These are phyloP conservation scores for Pythium volutum DNA, from an alignment of 352 stramenopile genomes.

Conservation along the genomic window DNA sequence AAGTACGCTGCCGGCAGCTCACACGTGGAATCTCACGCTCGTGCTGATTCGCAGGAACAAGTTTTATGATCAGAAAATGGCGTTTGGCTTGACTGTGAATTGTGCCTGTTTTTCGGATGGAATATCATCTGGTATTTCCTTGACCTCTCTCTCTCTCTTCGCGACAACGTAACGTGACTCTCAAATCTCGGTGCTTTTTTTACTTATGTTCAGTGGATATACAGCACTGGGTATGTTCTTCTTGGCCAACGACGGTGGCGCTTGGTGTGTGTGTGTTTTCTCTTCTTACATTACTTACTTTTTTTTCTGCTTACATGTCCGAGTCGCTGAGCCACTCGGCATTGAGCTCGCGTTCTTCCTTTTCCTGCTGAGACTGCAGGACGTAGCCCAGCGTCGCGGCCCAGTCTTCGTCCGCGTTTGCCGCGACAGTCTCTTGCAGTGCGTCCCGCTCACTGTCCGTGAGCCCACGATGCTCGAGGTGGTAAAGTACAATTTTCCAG, in stretches of 20 bases:
- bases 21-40: too few relatives aligned
- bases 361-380: neutral
- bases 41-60: too few relatives aligned
- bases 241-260: too few relatives aligned
- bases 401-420: neutral
- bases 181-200: too few relatives aligned
- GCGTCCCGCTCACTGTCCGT: neutral
- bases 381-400: neutral
- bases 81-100: too few relatives aligned
- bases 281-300: neutral
- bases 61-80: too few relatives aligned
- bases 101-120: neutral
- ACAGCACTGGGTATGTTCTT: too few relatives aligned
- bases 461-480: neutral
- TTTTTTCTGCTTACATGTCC: neutral
- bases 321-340: constrained; percentile 12
- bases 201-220: too few relatives aligned
- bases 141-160: neutral
- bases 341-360: neutral
- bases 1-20: too few relatives aligned
- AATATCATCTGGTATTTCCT: neutral
- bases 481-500: constrained; percentile 2
- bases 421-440: neutral
- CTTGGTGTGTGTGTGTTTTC: neutral
- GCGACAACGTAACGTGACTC: too few relatives aligned